These are phyloP conservation scores for Entophlyctis helioformis DNA, from an alignment of 192 early-diverging fungal species.

Conservation along the genomic window DNA sequence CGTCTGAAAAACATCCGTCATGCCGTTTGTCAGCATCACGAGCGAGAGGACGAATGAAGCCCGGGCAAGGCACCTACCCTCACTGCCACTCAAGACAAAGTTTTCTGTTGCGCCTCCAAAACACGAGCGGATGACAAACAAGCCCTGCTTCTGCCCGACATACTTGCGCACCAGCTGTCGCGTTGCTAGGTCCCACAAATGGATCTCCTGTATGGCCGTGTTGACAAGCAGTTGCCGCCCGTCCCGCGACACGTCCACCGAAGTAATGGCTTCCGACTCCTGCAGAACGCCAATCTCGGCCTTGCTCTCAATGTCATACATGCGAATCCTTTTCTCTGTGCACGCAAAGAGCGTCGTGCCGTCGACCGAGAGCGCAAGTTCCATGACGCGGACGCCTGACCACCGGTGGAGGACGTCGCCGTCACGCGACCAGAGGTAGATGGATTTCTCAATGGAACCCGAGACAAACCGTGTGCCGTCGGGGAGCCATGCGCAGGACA, in stretches of 20 bases:
- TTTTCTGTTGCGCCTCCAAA: slow-evolving; percentile 77
- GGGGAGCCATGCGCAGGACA: slow-evolving; percentile 82
- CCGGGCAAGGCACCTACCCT: slow-evolving; percentile 40
- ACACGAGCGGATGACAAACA: slow-evolving; percentile 81
- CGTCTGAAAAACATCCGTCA: slow-evolving; percentile 25
- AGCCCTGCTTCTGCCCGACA: slow-evolving; percentile 69
- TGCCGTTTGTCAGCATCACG: neutral
- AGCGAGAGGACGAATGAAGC: neutral
- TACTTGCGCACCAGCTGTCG: slow-evolving; percentile 61
- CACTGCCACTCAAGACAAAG: slow-evolving; percentile 87
- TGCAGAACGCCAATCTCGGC: slow-evolving; percentile 27
- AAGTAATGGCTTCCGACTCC: slow-evolving; percentile 51
- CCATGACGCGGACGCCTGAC: slow-evolving; percentile 45
- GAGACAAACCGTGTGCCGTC: slow-evolving; percentile 74
- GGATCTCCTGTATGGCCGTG: slow-evolving; percentile 50
- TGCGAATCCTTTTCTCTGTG: slow-evolving; percentile 50
- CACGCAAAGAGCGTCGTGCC: slow-evolving; percentile 52
- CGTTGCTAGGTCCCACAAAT: slow-evolving; percentile 76
- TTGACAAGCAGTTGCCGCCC: slow-evolving; percentile 49
- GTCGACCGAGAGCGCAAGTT: slow-evolving; percentile 48
- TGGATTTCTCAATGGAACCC: slow-evolving; percentile 64
- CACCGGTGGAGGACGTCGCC: slow-evolving; percentile 52
- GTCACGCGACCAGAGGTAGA: slow-evolving; percentile 56
- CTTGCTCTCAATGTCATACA: slow-evolving; percentile 46
- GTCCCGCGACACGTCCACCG: slow-evolving; percentile 48